phyloP scores from a whole-genome alignment of 257 asterid genomes.

The Nicotiana noctiflora region DNA sequence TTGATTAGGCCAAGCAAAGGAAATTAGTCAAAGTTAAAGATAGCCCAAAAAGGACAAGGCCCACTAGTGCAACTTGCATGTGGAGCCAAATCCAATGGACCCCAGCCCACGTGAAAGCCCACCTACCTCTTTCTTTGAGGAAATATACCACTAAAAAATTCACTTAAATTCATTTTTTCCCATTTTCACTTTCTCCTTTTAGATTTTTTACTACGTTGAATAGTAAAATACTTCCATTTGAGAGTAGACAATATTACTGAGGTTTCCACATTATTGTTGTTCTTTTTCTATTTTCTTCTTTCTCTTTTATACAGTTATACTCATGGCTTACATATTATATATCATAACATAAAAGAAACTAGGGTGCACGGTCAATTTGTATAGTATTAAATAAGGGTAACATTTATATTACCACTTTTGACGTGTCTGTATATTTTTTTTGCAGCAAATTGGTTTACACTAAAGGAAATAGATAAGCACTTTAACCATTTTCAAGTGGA shows the following conservation, averaged over 20 bases:
- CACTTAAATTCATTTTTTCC: neutral
- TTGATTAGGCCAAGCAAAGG: slow-evolving; percentile 13
- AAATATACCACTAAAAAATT: neutral
- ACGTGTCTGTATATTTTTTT: too few species aligned
- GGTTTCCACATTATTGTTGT: neutral
- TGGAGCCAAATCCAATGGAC: neutral
- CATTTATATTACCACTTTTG: neutral
- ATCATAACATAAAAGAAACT: neutral
- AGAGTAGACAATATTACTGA: neutral
- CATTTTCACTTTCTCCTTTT: neutral
- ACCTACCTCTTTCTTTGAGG: neutral
- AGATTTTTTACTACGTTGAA: neutral
- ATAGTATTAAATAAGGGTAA: neutral
- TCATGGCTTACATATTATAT: neutral
- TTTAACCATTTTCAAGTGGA: too few species aligned
- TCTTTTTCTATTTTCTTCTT: neutral
- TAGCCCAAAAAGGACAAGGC: neutral
- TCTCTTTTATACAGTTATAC: neutral
- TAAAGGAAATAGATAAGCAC: too few species aligned
- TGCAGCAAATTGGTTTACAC: too few species aligned
- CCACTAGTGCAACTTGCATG: neutral
- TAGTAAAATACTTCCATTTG: neutral
- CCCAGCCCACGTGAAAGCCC: slow-evolving; percentile 17
- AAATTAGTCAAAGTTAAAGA: neutral
- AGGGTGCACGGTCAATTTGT: neutral